A percentile compares a stretch with the other conserved stretches of the same genome.
phyloP scores from a whole-genome alignment of 1,284 basidiomycete genomes.

The Macrocybe sp. region DNA sequence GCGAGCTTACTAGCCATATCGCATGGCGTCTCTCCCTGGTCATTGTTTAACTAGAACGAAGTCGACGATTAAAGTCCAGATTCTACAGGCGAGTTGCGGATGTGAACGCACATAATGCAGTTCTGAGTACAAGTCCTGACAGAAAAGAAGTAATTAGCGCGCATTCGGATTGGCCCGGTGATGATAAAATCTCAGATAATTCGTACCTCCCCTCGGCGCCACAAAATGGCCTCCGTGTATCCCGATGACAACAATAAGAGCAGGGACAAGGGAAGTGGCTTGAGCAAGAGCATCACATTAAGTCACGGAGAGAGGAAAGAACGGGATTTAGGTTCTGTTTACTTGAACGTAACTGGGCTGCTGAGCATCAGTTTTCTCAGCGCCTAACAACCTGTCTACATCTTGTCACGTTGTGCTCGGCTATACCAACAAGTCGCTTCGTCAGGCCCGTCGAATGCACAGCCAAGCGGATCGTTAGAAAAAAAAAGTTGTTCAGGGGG shows the following conservation, averaged over 20 bases:
- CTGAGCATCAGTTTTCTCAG: too few species aligned
- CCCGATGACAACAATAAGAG: background rate
- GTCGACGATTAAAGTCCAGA: too few species aligned
- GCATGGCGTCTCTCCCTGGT: slow-evolving; percentile 8
- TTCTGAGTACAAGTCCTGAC: too few species aligned
- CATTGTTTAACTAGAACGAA: slow-evolving; percentile 5
- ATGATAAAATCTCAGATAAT: background rate
- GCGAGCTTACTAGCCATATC: background rate
- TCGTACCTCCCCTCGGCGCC: background rate
- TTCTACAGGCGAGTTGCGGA: too few species aligned
- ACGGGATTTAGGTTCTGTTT: background rate
- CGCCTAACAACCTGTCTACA: too few species aligned
- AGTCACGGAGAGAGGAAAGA: background rate
- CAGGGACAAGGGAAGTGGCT: background rate
- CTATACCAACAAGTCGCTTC: too few species aligned
- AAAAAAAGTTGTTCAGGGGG: too few species aligned
- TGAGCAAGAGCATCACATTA: background rate
- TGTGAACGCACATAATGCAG: too few species aligned
- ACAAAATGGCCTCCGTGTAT: background rate
- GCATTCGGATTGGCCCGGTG: background rate
- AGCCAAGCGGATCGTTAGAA: too few species aligned
- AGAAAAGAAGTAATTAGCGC: too few species aligned
- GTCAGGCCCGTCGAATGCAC: too few species aligned
- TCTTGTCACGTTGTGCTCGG: too few species aligned
- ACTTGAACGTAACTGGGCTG: background rate